Conservation (phyloP, 257 asterid genomes). For the Jacaranda copaia region DNA sequence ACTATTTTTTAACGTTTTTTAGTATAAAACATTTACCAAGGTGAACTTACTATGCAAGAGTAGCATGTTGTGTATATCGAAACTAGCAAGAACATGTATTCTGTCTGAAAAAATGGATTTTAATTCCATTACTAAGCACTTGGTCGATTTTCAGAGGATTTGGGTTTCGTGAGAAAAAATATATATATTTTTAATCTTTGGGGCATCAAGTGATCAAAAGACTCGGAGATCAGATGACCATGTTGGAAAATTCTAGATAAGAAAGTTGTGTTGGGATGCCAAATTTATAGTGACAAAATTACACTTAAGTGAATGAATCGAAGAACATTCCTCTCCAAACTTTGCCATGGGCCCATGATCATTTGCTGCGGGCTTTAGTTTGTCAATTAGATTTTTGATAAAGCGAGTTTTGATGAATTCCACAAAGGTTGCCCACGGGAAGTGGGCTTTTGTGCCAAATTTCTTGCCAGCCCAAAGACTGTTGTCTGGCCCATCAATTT, state of each 20-base stretch:
- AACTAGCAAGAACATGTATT: neutral
- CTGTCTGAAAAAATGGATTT: neutral
- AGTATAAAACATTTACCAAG: no score
- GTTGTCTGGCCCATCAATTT: no score
- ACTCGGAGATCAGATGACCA: neutral
- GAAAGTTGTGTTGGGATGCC: neutral
- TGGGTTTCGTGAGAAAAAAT: neutral
- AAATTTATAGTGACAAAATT: neutral
- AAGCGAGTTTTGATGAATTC: no score
- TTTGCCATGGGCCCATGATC: no score
- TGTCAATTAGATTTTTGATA: no score
- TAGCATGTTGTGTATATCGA: neutral
- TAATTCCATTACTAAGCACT: conserved; percentile 5
- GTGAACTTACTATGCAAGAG: neutral
- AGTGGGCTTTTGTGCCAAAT: no score
- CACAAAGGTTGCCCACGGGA: no score
- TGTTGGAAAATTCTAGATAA: neutral
- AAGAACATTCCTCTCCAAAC: no score
- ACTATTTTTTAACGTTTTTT: no score
- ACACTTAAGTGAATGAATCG: no score
- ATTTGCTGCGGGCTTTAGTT: no score
- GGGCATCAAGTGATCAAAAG: conserved; percentile 22
- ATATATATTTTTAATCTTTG: neutral
- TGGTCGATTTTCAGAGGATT: neutral
- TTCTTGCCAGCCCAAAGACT: no score